phyloP scores from a whole-genome alignment of 2,329 filamentous ascomycete species.

The Ophiostoma montium region DNA sequence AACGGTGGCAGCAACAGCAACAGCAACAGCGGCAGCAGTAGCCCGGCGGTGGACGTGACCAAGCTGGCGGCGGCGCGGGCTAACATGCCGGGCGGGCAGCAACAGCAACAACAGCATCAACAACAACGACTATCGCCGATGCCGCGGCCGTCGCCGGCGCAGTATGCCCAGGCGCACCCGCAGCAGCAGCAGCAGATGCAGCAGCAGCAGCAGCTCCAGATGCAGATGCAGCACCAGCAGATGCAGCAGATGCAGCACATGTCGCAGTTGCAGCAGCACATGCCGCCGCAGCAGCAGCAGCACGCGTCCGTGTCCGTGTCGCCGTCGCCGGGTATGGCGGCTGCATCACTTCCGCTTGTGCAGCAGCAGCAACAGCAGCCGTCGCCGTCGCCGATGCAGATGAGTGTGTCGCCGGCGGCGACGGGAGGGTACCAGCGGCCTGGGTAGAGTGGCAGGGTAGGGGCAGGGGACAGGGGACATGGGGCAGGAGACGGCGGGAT shows the following conservation, averaged over 20 bases:
- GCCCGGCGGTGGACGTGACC: conserved; percentile 18
- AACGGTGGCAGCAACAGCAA: conserved; percentile 11
- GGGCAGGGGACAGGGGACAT: too few species aligned
- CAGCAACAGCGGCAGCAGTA: conserved; percentile 11
- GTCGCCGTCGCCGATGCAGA: conserved; percentile 11
- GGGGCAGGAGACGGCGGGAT: too few species aligned
- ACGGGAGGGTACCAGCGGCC: conserved; percentile 8
- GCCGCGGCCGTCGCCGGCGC: conserved; percentile 20
- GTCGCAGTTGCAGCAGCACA: background rate
- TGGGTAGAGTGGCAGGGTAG: too few species aligned
- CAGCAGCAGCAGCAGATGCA: background rate
- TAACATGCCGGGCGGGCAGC: conserved; percentile 25
- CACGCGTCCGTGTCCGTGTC: background rate
- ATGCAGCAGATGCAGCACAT: background rate
- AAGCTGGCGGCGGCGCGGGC: conserved; percentile 24
- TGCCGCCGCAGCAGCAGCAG: background rate
- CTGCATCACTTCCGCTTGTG: too few species aligned
- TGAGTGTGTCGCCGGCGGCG: conserved; percentile 13
- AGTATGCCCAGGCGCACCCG: background rate
- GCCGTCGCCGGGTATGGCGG: background rate
- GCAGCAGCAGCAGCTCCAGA: background rate
- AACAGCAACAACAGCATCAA: conserved; percentile 34
- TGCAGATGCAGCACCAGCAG: background rate
- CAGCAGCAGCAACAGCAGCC: background rate
- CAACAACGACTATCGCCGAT: conserved; percentile 30